Evolutionary conservation across 2,329 filamentous ascomycete genomes (phyloP), one percentile per base, ranked within the genome.

Genomic region (Dichotomopilus funicola): DNA sequence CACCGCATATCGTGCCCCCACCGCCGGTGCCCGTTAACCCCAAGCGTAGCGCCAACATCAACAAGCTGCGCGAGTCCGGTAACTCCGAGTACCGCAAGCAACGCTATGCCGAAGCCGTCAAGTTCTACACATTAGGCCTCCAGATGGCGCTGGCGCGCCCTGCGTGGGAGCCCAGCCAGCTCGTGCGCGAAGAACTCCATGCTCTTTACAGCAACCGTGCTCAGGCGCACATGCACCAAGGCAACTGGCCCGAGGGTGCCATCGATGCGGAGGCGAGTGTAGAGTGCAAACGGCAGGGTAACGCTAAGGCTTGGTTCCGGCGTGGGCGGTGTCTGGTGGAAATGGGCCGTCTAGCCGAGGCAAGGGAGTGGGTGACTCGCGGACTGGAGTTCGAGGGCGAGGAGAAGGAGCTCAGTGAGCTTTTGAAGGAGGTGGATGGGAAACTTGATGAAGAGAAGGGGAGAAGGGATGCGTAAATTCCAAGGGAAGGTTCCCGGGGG

Each of bases 271-370:
- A 95, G 75, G 82, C 85, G 1, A 94, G 89, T 69, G 87, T 96
- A 44, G 91, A 96, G 77, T 85, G 89, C 60, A 91, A 92, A 78
- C 82, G 85, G 62, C 80, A 86, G 43, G 91, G 87, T 41, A 97
- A 99, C 71, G 85, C 89, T 1, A 97, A 97, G 82, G 91, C 86
- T 0, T 97, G 92, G 90, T 96, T 90, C 86, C 79, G 94, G 59
- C 78, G 89, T 59, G 94, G 89, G 8, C 85, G 84, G 74, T 95
- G 90, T 68, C 72, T 97, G 67, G 73, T 87, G 62, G 94, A 99
- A 82, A 97, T 97, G 94, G 87, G 88, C 1, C 73, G 92, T 58
- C 73, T 89, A 66, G 84, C 88, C 54, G 92, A 97, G 81, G 91
- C 91, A 1, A 78, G 78, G 65, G 83, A 86, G 60, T 95, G 91